Conservation (phyloP, 495 filamentous ascomycete species). For the Aspergillus coremiiformis region DNA sequence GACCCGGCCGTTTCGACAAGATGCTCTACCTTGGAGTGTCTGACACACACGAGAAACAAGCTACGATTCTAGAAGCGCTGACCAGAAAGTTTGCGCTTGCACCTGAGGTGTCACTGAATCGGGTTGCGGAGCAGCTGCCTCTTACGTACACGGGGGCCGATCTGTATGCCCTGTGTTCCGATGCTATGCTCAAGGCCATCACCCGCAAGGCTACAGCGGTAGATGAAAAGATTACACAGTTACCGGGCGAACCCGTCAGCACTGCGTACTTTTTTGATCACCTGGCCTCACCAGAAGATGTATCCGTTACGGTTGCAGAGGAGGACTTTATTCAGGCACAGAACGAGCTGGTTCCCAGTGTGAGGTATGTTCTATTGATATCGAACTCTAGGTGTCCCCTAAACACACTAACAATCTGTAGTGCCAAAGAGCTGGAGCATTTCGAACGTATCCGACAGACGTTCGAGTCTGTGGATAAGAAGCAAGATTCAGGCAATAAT, state of each 20-base stretch:
- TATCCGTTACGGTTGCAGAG: constrained; percentile 77
- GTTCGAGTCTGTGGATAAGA: constrained; percentile 60
- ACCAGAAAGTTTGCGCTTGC: constrained; percentile 88
- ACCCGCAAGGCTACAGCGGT: constrained; percentile 80
- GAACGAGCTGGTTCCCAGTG: constrained; percentile 79
- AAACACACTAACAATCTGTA: constrained; percentile 30
- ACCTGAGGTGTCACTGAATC: constrained; percentile 62
- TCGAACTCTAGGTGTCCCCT: neutral
- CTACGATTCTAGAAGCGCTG: constrained; percentile 86
- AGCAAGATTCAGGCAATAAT: constrained; percentile 23
- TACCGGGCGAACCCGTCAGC: constrained; percentile 53
- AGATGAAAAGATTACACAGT: constrained; percentile 68
- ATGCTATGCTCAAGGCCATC: constrained; percentile 97
- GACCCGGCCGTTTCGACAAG: constrained; percentile 94
- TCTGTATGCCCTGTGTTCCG: constrained; percentile 91
- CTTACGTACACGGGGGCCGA: constrained; percentile 98
- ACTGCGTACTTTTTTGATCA: constrained; percentile 96
- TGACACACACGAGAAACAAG: constrained; percentile 94
- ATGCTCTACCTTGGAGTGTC: constrained; percentile 97
- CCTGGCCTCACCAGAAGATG: constrained; percentile 71
- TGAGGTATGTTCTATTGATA: constrained; percentile 46
- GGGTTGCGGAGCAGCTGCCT: constrained; percentile 70
- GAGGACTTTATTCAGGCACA: constrained; percentile 78
- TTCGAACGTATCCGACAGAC: constrained; percentile 75
- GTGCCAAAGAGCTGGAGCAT: constrained; percentile 84